Conservation (phyloP, 2,329 filamentous ascomycete species). For the Fusarium sp. region DNA sequence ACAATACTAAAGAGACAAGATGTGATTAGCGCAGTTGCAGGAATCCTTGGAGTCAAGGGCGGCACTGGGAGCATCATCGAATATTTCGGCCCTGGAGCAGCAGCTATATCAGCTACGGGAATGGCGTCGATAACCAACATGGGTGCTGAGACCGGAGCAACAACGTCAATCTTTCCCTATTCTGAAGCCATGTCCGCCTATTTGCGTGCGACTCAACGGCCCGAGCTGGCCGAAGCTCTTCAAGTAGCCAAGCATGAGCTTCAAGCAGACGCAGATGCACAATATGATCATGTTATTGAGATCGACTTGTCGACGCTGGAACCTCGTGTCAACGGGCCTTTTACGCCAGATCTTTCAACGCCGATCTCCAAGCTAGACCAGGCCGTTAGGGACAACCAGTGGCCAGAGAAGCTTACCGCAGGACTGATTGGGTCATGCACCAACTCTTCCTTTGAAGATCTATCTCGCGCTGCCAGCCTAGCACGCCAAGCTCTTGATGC, state of each 20-base stretch:
- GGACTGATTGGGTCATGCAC: conserved; percentile 78
- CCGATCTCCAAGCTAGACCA: conserved; percentile 97
- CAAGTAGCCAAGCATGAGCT: conserved; percentile 67
- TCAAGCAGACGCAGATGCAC: conserved; percentile 41
- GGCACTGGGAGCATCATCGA: conserved; percentile 52
- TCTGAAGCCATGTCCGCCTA: conserved; percentile 49
- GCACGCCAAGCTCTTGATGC: conserved; percentile 8
- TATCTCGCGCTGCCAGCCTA: conserved; percentile 5
- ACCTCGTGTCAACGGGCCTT: conserved; percentile 98
- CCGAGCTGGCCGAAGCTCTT: conserved; percentile 31
- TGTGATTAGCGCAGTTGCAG: conserved; percentile 52
- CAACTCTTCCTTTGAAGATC: conserved; percentile 10
- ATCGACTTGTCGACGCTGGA: conserved; percentile 77
- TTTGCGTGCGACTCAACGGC: conserved; percentile 46
- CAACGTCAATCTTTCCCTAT: conserved; percentile 52
- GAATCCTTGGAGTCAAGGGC: conserved; percentile 49
- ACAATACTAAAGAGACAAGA: conserved; percentile 26
- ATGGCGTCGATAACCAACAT: conserved; percentile 55
- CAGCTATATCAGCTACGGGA: conserved; percentile 49
- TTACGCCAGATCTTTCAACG: conserved; percentile 96
- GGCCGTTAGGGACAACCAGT: conserved; percentile 90
- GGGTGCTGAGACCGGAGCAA: conserved; percentile 52
- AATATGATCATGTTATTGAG: conserved; percentile 50
- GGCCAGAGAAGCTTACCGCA: conserved; percentile 92
- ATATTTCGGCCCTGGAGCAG: conserved; percentile 51